Percentiles rank a stretch among this genome's conserved stretches.
Conservation (phyloP, 208 protist genomes). For the Acanthamoeba quina region DNA sequence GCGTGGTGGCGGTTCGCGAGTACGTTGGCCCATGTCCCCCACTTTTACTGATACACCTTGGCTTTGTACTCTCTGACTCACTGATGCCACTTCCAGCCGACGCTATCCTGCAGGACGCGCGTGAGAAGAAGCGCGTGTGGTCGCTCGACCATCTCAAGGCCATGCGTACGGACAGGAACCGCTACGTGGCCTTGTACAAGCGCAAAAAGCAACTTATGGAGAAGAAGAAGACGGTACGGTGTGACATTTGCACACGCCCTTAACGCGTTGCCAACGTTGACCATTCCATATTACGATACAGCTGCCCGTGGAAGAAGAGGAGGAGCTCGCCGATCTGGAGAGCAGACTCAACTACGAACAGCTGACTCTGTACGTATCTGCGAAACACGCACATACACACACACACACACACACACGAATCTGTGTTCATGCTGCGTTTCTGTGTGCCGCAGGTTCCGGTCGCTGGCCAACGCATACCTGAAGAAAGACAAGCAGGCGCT, state of each 20-base stretch:
- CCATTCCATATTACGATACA: background rate
- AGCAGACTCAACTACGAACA: slow-evolving; percentile 40
- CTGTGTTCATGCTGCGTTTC: background rate
- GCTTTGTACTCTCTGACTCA: background rate
- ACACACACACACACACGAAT: too few relatives aligned
- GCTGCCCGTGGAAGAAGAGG: slow-evolving; percentile 43
- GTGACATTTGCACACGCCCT: background rate
- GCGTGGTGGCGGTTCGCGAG: slow-evolving; percentile 59
- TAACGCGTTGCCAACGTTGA: background rate
- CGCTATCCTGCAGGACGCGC: slow-evolving; percentile 43
- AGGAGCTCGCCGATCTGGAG: slow-evolving; percentile 38
- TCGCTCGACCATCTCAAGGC: slow-evolving; percentile 32
- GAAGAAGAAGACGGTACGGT: slow-evolving; percentile 19
- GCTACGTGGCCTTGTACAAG: slow-evolving; percentile 53
- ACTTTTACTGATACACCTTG: background rate
- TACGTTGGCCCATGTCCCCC: background rate
- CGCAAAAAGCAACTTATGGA: slow-evolving; percentile 16
- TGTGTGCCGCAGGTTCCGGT: slow-evolving; percentile 17
- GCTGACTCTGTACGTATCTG: background rate
- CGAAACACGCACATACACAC: too few relatives aligned
- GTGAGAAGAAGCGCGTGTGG: slow-evolving; percentile 45
- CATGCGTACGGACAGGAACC: background rate
- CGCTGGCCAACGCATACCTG: slow-evolving; percentile 53
- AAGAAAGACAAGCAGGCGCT: slow-evolving; percentile 57
- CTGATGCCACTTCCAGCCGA: background rate